Base-by-base conservation (phyloP, 805 yeast genomes). In the Hyphopichia homilentoma region DNA sequence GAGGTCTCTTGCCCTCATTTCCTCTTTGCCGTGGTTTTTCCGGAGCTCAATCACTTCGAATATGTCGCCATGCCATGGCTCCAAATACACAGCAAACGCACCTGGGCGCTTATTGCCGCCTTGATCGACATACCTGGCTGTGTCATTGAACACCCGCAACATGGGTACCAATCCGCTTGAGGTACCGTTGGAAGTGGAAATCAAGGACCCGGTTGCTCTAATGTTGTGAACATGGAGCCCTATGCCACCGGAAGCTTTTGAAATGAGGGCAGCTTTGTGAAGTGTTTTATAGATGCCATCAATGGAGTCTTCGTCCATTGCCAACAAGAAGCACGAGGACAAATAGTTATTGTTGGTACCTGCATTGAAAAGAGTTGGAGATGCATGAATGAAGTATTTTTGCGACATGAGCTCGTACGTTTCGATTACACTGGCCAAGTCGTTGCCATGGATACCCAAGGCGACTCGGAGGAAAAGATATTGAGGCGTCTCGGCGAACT, bases 81-180 rank as follows among this genome's bases (percentile, higher is more conserved):
- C 98, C 22, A 90, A 59, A 61, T 89, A 90, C 22, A 88, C 63
- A 21, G 96, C 96, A 60, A 90, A 84, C 3, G 98, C 98, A 41
- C 97, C 97, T 0, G 98, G 98, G 51, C 98, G 73, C 61, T 89
- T 89, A 65, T 90, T 90, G 35, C 97, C 97, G 41, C 98, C 98
- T 70, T 90, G 98, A 51, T 90, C 97, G 25, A 90, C 97, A 52
- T 89, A 90, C 47, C 96, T 77, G 13, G 98, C 97, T 16, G 97
- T 88, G 62, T 87, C 84, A 68, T 90, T 90, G 67, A 81, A 90
- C 7, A 90, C 97, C 47, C 95, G 78, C 17, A 90, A 67, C 97
- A 90, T 88, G n/a, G 98, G 98, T 25, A 89, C 81, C 30, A 90
- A 64, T 23, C 98, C 98, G 47, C 81, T 86, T 2, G 97, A 87